These are phyloP conservation scores for Starmerella tilneyi DNA, from an alignment of 805 yeast genomes.

Conservation along the genomic window DNA sequence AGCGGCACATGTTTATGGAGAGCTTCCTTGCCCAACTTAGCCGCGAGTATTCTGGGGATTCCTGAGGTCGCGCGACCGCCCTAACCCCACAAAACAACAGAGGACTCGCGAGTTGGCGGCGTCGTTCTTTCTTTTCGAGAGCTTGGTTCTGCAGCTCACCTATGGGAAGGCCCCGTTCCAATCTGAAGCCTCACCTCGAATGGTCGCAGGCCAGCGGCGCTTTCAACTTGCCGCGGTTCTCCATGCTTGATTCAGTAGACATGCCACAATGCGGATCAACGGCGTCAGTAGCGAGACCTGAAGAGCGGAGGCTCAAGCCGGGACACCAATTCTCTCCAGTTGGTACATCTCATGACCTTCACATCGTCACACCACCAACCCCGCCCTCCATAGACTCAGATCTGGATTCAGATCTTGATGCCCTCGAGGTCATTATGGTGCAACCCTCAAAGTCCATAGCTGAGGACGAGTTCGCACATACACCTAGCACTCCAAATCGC, in stretches of 20 bases:
- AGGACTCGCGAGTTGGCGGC: neutral
- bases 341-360: too few species aligned
- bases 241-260: slow-evolving; percentile 2
- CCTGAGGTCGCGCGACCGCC: neutral
- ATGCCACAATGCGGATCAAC: neutral
- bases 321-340: too few species aligned
- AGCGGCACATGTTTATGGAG: slow-evolving; percentile 10
- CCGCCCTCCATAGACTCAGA: slow-evolving; percentile 1
- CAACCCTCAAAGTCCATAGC: neutral
- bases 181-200: slow-evolving; percentile 3
- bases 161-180: slow-evolving; percentile 11
- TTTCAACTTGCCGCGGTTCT: slow-evolving; percentile 1
- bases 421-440: neutral
- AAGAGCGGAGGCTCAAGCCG: neutral
- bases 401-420: neutral
- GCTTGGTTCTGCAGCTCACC: too few species aligned
- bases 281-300: too few species aligned
- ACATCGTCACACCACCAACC: slow-evolving; percentile 1
- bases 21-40: slow-evolving; percentile 6
- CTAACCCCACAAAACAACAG: neutral
- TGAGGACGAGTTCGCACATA: too few species aligned
- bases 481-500: too few species aligned
- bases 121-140: too few species aligned
- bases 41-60: neutral
- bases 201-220: slow-evolving; percentile 6